Percentiles rank a stretch among this genome's conserved stretches.
Evolutionary conservation across 768 basidiomycete genomes (phyloP).

Genomic region (Dentipellis sp.): DNA sequence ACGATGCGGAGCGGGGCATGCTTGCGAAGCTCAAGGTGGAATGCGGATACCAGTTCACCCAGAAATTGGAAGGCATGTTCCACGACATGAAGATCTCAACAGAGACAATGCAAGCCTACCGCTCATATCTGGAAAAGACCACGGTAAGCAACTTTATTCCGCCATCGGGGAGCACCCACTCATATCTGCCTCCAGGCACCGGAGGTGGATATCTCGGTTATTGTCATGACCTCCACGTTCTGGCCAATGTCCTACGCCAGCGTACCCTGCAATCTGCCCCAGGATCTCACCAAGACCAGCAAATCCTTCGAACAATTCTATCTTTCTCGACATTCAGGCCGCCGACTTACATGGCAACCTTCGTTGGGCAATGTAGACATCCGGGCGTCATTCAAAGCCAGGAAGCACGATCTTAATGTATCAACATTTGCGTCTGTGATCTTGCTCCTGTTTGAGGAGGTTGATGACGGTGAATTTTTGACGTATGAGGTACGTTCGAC

Average conservation of each 20-base stretch:
- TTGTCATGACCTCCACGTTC: constrained; percentile 91
- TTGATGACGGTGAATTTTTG: constrained; percentile 58
- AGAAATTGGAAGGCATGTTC: constrained; percentile 99
- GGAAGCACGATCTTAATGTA: constrained; percentile 85
- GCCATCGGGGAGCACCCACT: not conserved
- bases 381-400: constrained; percentile 66
- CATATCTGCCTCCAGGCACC: constrained; percentile 40
- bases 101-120: constrained; percentile 75
- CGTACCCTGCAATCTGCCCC: constrained; percentile 59
- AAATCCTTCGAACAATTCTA: constrained; percentile 87
- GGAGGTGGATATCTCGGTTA: constrained; percentile 75
- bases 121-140: constrained; percentile 44
- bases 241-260: constrained; percentile 80
- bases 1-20: constrained; percentile 98
- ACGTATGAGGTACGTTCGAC: constrained; percentile 61
- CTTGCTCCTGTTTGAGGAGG: constrained; percentile 75
- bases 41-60: constrained; percentile 94
- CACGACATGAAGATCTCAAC: constrained; percentile 86
- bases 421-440: constrained; percentile 85
- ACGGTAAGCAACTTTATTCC: constrained; percentile 37
- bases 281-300: constrained; percentile 51
- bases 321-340: constrained; percentile 78
- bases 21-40: constrained; percentile 94
- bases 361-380: constrained; percentile 88
- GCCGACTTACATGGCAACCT: constrained; percentile 88